These are phyloP conservation scores for Cyberlindnera xylosilytica DNA, from an alignment of 805 yeast species.

Conservation along the genomic window DNA sequence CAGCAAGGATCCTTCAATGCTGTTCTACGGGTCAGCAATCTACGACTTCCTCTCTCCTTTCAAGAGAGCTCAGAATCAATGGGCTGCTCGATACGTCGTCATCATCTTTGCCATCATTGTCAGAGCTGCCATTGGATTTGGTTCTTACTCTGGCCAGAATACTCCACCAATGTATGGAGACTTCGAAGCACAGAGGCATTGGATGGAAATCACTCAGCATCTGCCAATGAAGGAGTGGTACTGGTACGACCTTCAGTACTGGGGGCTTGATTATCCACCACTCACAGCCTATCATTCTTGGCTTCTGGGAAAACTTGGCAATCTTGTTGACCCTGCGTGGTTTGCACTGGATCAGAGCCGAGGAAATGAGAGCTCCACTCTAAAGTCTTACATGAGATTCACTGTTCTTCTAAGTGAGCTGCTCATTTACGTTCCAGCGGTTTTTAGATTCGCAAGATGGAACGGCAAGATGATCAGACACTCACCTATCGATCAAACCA, in stretches of 20 bases:
- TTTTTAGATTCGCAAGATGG: slow-evolving; percentile 66
- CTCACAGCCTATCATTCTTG: slow-evolving; percentile 92
- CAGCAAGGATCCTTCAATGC: slow-evolving; percentile 27
- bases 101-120: slow-evolving; percentile 70
- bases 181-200: slow-evolving; percentile 96
- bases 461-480: slow-evolving; percentile 56
- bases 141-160: slow-evolving; percentile 74
- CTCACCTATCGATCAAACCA: slow-evolving; percentile 72
- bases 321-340: slow-evolving; percentile 64
- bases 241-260: slow-evolving; percentile 80
- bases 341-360: slow-evolving; percentile 70
- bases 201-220: slow-evolving; percentile 88
- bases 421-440: slow-evolving; percentile 74
- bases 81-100: slow-evolving; percentile 82
- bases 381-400: slow-evolving; percentile 83
- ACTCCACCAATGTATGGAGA: slow-evolving; percentile 87
- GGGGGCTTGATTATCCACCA: slow-evolving; percentile 99
- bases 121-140: slow-evolving; percentile 83
- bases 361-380: slow-evolving; percentile 62
- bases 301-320: slow-evolving; percentile 71
- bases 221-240: slow-evolving; percentile 82
- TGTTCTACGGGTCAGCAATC: slow-evolving; percentile 60
- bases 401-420: slow-evolving; percentile 77
- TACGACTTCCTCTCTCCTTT: slow-evolving; percentile 78
- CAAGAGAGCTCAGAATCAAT: slow-evolving; percentile 78